Evolutionary conservation across 2,329 filamentous ascomycete genomes (phyloP), one percentile per base, ranked within the genome.

Genomic region (Fusarium robinianum): DNA sequence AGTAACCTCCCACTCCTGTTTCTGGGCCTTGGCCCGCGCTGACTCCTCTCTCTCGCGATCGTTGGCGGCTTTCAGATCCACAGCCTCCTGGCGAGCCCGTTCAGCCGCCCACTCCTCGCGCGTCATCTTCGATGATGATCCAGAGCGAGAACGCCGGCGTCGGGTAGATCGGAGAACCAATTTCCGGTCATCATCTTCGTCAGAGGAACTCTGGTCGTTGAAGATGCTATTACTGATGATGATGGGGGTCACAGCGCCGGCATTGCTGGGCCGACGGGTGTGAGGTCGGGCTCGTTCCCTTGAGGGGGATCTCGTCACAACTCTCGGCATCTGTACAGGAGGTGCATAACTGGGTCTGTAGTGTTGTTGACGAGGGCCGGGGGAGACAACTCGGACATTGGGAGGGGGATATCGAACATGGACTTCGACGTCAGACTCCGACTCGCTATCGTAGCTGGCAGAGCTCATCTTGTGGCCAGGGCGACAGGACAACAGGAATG

Each of bases 171-270:
- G 55, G 34, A 54, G 48, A 36, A 67, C 38, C 43, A 65, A 63
- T 41, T 64, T 61, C 42, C 55, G 67, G 33, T 59, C 63, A 26
- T 62, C 59, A 22, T 65, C 64, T 18, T 70, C 63, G 10, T 63
- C 60, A 21, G 57, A 75, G 5, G 71, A 76, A 14, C 73, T 75
- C 37, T 72, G 55, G 15, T 75, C 70, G 47, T 76, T 76, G 55
- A 77, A 75, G 44, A 79, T 75, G 43, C 70, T 70, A 62, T 81
- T 82, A 59, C 81, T 79, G 61, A 83, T 81, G 38, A 83, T 75
- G 33, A 83, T 71, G 1, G 78, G 77, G 18, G 38, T 27, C 4
- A 43, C 33, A 23, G 48, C 59, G 29, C 57, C 61, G 6, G 71
- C 71, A 15, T 73, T 72, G 47, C 64, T 69, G 8, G 70, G 69